Evolutionary conservation across 805 yeast species (phyloP).

Genomic region (Clavispora fructus): DNA sequence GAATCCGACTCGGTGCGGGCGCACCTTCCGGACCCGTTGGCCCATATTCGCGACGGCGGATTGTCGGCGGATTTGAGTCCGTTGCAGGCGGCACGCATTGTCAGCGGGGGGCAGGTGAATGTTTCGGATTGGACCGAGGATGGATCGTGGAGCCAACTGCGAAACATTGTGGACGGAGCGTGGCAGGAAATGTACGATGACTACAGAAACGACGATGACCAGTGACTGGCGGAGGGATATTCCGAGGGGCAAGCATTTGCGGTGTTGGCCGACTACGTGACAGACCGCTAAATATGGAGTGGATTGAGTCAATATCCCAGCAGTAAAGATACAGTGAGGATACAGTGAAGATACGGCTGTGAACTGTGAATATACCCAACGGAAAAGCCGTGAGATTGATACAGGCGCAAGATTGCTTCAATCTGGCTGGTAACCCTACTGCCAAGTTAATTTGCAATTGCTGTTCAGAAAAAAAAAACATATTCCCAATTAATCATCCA

Average conservation of each 20-base stretch:
- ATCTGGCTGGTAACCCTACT: too few species aligned
- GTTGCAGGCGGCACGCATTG: conserved; percentile 34
- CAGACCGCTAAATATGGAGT: background rate
- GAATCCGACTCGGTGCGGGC: conserved; percentile 14
- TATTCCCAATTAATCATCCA: too few species aligned
- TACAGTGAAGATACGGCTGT: too few species aligned
- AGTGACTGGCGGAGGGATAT: conserved; percentile 4
- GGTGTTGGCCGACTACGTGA: background rate
- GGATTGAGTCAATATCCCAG: too few species aligned
- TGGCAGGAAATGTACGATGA: conserved; percentile 39
- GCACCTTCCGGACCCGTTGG: conserved; percentile 40
- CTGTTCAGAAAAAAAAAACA: too few species aligned
- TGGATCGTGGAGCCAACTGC: conserved; percentile 14
- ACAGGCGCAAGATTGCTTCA: too few species aligned
- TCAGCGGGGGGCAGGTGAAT: conserved; percentile 38
- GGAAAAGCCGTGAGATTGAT: too few species aligned
- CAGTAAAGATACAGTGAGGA: too few species aligned
- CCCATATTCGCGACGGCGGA: conserved; percentile 38
- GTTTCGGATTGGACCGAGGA: conserved; percentile 34
- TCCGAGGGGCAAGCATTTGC: too few species aligned
- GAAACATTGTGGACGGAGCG: conserved; percentile 19
- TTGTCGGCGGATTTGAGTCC: conserved; percentile 25
- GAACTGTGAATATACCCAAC: too few species aligned
- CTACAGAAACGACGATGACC: conserved; percentile 38
- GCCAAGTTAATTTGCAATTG: too few species aligned